Evolutionary conservation across 805 yeast species (phyloP).

Genomic region (Lachancea quebecensis): DNA sequence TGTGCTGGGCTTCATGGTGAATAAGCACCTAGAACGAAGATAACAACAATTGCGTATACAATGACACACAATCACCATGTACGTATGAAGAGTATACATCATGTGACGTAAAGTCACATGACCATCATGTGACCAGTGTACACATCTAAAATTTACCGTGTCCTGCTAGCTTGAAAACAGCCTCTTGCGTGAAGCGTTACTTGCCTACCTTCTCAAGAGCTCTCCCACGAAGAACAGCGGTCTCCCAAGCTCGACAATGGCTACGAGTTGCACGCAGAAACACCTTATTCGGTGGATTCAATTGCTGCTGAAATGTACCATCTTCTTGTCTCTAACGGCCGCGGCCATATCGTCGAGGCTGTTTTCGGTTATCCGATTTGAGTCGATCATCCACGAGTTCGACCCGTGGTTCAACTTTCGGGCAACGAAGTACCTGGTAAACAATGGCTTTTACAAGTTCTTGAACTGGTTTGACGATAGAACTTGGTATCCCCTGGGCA

Average conservation of each 20-base stretch:
- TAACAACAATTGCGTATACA: neutral
- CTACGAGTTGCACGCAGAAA: conserved; percentile 4
- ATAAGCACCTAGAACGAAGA: neutral
- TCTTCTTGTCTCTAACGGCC: conserved; percentile 72
- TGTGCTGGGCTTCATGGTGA: neutral
- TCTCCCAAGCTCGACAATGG: conserved; percentile 1
- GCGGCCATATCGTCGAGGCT: conserved; percentile 90
- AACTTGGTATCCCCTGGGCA: conserved; percentile 98
- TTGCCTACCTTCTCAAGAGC: too few species aligned
- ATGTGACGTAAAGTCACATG: too few species aligned
- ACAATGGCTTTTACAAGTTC: conserved; percentile 80
- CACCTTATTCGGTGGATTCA: conserved; percentile 14
- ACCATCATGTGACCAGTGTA: too few species aligned
- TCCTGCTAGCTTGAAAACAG: too few species aligned
- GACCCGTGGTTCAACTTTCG: conserved; percentile 96
- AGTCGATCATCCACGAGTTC: conserved; percentile 94
- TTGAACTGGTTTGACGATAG: conserved; percentile 98
- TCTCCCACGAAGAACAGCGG: neutral
- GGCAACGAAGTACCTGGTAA: conserved; percentile 88
- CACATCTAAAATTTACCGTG: too few species aligned
- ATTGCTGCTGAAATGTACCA: conserved; percentile 46
- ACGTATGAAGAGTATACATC: neutral
- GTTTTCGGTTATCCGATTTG: conserved; percentile 94
- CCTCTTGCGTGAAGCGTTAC: too few species aligned
- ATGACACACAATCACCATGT: neutral